Evolutionary conservation across 2,329 filamentous ascomycete genomes (phyloP).

Genomic region (Fusarium piperis): DNA sequence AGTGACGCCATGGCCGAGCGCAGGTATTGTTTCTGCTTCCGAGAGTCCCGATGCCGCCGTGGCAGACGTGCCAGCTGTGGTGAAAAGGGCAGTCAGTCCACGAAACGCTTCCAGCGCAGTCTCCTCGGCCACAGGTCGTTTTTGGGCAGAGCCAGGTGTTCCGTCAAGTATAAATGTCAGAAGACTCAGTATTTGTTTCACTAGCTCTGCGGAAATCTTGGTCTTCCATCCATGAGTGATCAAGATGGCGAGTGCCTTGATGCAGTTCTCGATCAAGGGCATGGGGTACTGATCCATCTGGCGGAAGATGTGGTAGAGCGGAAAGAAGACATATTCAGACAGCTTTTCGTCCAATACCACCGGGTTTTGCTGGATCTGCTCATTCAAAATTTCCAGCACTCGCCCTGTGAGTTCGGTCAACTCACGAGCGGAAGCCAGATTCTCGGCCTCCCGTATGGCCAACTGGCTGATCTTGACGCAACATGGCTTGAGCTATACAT

Average conservation of each 20-base stretch:
- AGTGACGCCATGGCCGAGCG: slow-evolving; percentile 84
- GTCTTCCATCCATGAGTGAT: slow-evolving; percentile 82
- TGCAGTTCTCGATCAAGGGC: slow-evolving; percentile 76
- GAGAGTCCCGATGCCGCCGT: slow-evolving; percentile 60
- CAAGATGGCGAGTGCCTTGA: slow-evolving; percentile 79
- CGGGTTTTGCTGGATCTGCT: slow-evolving; percentile 55
- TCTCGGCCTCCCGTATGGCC: slow-evolving; percentile 59
- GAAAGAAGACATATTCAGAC: slow-evolving; percentile 95
- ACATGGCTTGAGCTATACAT: slow-evolving; percentile 66
- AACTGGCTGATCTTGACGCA: slow-evolving; percentile 70
- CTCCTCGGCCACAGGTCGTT: slow-evolving; percentile 72
- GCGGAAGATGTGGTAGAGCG: slow-evolving; percentile 86
- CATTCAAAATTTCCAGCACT: slow-evolving; percentile 58
- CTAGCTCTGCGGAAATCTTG: slow-evolving; percentile 75
- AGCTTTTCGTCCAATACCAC: slow-evolving; percentile 78
- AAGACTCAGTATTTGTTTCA: slow-evolving; percentile 85
- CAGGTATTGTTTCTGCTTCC: slow-evolving; percentile 72
- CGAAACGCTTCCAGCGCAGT: slow-evolving; percentile 75
- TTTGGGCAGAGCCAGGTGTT: slow-evolving; percentile 63
- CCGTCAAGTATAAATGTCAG: slow-evolving; percentile 84
- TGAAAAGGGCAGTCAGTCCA: slow-evolving; percentile 74
- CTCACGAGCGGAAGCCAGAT: slow-evolving; percentile 52
- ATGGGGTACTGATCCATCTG: slow-evolving; percentile 77
- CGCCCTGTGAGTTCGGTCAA: slow-evolving; percentile 58
- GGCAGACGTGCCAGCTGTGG: slow-evolving; percentile 62